Base-by-base conservation (phyloP, 2,329 filamentous ascomycete species). In the Colletotrichum tamarilloi region DNA sequence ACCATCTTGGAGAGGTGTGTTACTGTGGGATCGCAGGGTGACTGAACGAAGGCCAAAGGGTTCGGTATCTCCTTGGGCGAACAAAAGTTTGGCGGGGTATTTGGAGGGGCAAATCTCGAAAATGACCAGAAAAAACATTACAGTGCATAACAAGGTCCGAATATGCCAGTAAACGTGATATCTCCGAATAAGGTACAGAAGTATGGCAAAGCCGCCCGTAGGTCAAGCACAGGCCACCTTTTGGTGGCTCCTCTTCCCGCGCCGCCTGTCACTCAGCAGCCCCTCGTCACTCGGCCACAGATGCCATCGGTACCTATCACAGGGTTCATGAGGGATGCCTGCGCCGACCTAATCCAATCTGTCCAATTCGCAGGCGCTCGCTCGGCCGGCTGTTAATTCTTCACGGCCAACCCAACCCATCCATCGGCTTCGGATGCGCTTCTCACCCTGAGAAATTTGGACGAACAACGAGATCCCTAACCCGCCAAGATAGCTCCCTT, bases 1-100 rank as follows among this genome's bases (percentile, higher is more conserved):
- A 98, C 95, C 95, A 98, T 98, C 16, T 42, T 72, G 38, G 16
- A 42, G 38, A 19, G 38, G 1, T n/a, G 22, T 55, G 35, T 32
- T 35, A 16, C 19, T 11, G 28, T 22, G 8, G 62, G 5, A 59
- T 26, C 19, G n/a, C 16, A 32, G 19, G 14, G 19, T 22, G 14
- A 26, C 9, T 11, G 35, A 56, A 19, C 6, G 38, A 46, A n/a
- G 62, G 22, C 9, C 26, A 2, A 55, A 55, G 19, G 35, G n/a
- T 22, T 22, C 42, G 9, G 19, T n/a, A n/a, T 53, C 24, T 28
- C 32, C 28, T 32, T 52, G 42, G 19, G 19, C 42, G 42, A 26
- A 28, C n/a, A 24, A 12, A 7, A 52, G 28, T 67, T 58, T 58
- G 64, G 64, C 46, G 55, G 64, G 64, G 64, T 46, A 32, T 32